phyloP scores from a whole-genome alignment of 2,329 filamentous ascomycete species.

The Drechslerella coelobrocha region DNA sequence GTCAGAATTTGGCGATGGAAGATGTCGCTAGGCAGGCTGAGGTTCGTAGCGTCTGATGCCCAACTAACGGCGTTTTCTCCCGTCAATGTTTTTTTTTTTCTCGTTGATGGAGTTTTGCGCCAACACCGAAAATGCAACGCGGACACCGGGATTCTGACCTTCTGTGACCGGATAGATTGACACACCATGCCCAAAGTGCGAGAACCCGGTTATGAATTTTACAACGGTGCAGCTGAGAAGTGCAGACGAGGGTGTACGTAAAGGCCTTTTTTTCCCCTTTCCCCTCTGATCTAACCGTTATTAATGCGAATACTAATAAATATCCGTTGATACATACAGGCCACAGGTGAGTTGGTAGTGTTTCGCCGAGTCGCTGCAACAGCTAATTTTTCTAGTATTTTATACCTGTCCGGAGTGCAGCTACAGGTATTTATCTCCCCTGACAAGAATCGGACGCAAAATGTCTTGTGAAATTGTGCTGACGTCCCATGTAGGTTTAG shows the following conservation, averaged over 20 bases:
- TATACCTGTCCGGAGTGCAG: conserved; percentile 45
- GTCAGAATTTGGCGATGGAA: conserved; percentile 79
- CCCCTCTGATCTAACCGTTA: too few relatives aligned
- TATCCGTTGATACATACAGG: background rate
- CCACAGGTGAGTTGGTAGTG: conserved; percentile 21
- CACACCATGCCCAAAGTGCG: conserved; percentile 80
- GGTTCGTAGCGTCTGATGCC: conserved; percentile 40
- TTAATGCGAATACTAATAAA: background rate
- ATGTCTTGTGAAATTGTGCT: too few relatives aligned
- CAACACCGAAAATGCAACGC: conserved; percentile 36
- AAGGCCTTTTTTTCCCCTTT: too few relatives aligned
- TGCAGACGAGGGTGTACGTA: conserved; percentile 90
- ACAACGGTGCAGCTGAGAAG: conserved; percentile 84
- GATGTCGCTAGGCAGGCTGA: conserved; percentile 77
- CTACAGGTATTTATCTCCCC: conserved; percentile 14
- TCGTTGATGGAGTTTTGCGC: background rate
- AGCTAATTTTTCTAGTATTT: conserved; percentile 32
- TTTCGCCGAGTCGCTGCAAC: conserved; percentile 50
- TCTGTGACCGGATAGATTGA: conserved; percentile 59
- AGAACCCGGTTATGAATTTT: conserved; percentile 80
- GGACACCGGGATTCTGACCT: background rate
- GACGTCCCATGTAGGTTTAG: conserved; percentile 28
- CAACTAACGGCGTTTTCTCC: too few relatives aligned
- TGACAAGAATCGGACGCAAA: background rate
- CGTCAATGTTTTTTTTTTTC: conserved; percentile 15